phyloP scores from a whole-genome alignment of 768 basidiomycete species.

The Suillus plorans region DNA sequence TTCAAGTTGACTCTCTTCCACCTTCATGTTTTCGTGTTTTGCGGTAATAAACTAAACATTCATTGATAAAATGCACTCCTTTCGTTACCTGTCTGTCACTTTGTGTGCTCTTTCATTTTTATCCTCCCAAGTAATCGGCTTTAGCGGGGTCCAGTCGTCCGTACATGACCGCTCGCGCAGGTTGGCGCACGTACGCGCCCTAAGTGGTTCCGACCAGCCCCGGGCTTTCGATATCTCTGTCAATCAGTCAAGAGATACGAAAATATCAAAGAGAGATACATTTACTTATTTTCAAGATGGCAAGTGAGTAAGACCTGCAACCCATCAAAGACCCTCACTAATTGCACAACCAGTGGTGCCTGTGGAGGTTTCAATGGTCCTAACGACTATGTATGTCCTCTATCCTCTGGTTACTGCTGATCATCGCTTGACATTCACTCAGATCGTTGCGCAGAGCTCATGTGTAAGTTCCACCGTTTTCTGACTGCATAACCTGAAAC shows the following conservation, averaged over 20 bases:
- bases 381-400: constrained; percentile 23
- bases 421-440: constrained; percentile 3
- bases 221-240: neutral
- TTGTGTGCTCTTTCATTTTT: constrained; percentile 16
- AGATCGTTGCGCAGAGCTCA: constrained; percentile 47
- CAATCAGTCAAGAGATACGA: constrained; percentile 17
- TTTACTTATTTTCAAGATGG: constrained; percentile 31
- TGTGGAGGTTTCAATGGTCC: constrained; percentile 30
- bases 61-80: constrained; percentile 28
- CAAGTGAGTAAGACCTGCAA: constrained; percentile 15
- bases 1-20: neutral
- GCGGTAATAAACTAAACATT: constrained; percentile 8
- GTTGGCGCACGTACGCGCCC: constrained; percentile 8
- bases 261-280: constrained; percentile 5
- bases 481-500: neutral
- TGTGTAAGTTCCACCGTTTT: constrained; percentile 27
- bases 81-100: constrained; percentile 25
- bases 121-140: constrained; percentile 8
- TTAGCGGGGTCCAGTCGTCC: constrained; percentile 1
- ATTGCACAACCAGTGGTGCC: constrained; percentile 37
- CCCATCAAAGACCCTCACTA: neutral
- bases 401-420: neutral
- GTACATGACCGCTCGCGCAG: constrained; percentile 14
- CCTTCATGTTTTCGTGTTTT: constrained; percentile 9
- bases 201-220: neutral